phyloP scores from a whole-genome alignment of 257 asterid species.

The Craterostigma plantagineum region DNA sequence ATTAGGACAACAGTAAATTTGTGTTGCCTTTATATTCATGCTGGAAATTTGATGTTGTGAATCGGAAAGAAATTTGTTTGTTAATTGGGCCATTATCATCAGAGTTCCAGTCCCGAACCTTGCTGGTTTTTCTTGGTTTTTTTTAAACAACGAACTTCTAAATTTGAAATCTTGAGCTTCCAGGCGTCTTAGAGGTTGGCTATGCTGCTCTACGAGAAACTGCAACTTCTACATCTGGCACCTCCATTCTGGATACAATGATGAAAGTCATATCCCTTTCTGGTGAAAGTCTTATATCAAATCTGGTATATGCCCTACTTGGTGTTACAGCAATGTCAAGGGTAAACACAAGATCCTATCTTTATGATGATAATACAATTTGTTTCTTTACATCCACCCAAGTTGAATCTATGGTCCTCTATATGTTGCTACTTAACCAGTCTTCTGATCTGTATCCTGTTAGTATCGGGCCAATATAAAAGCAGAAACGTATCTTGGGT shows the following conservation, averaged over 20 bases:
- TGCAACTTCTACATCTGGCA: conserved; percentile 26
- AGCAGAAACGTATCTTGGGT: background rate
- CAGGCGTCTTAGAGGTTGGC: conserved; percentile 73
- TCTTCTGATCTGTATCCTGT: no score
- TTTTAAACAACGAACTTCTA: no score
- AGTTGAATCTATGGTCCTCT: no score
- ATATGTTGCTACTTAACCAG: no score
- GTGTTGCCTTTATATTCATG: no score
- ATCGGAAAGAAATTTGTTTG: no score
- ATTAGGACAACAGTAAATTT: no score
- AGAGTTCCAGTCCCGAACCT: no score
- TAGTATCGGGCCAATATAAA: no score
- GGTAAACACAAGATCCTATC: conserved; percentile 32
- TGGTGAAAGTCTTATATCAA: conserved; percentile 70
- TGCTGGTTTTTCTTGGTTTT: no score
- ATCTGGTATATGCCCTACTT: conserved; percentile 76
- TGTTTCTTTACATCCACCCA: conserved; percentile 1
- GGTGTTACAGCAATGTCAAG: conserved; percentile 91
- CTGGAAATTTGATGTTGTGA: no score
- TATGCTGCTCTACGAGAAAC: conserved; percentile 40
- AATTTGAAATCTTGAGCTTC: conserved; percentile 4
- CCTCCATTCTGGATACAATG: conserved; percentile 40
- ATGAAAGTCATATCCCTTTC: conserved; percentile 49
- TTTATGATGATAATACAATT: conserved; percentile 7
- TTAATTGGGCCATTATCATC: no score